A percentile compares a stretch with the other conserved stretches of the same genome.
Evolutionary conservation across 2,329 filamentous ascomycete species (phyloP).

Genomic region (Fusarium mundagurra): DNA sequence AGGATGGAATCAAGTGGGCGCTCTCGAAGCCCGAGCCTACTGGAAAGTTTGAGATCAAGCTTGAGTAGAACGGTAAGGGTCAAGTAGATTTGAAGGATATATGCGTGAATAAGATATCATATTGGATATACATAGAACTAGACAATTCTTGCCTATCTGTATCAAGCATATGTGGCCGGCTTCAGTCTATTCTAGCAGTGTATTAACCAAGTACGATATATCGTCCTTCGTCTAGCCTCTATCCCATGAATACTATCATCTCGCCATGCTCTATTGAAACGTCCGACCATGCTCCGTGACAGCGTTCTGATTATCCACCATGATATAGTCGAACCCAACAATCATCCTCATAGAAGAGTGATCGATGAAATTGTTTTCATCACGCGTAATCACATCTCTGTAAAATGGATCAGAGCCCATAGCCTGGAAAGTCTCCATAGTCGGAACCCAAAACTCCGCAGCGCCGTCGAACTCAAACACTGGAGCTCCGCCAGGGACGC

Average conservation of each 20-base stretch:
- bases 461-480: conserved; percentile 8
- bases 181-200: neutral
- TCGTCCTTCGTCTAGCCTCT: neutral
- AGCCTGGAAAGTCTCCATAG: neutral
- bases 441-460: conserved; percentile 1
- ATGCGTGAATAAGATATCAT: neutral
- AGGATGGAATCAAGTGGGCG: conserved; percentile 56
- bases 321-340: conserved; percentile 8
- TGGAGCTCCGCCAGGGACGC: neutral
- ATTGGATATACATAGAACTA: neutral
- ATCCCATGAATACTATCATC: neutral
- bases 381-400: neutral
- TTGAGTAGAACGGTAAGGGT: neutral
- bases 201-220: neutral
- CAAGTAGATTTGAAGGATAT: accelerated
- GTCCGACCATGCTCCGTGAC: neutral
- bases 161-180: accelerated
- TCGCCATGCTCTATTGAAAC: neutral
- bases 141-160: neutral
- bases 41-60: conserved; percentile 37
- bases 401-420: conserved; percentile 3
- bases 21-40: conserved; percentile 48
- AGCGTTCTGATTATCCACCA: conserved; percentile 13
- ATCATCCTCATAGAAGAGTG: neutral
- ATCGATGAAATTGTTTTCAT: conserved; percentile 9